Conservation (phyloP, 2,329 filamentous ascomycete species). For the Venturia nashicola region DNA sequence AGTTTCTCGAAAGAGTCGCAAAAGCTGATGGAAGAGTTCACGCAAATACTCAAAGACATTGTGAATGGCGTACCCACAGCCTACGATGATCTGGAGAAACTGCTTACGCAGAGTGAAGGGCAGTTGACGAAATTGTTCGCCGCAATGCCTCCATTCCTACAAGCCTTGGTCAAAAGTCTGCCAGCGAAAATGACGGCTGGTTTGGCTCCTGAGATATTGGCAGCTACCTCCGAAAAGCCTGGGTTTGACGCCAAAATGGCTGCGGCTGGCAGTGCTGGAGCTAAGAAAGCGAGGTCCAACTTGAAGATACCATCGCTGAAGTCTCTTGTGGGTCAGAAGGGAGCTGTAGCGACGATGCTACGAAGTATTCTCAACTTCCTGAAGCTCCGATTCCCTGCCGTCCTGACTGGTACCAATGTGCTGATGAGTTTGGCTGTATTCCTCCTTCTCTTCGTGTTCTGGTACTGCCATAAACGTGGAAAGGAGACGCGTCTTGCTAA, state of each 20-base stretch:
- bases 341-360: conserved; percentile 73
- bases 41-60: conserved; percentile 80
- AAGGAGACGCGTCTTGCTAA: conserved; percentile 68
- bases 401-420: conserved; percentile 75
- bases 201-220: conserved; percentile 71
- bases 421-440: conserved; percentile 83
- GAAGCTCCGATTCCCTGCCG: conserved; percentile 76
- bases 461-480: conserved; percentile 97
- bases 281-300: conserved; percentile 43
- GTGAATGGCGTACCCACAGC: conserved; percentile 88
- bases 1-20: conserved; percentile 74
- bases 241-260: conserved; percentile 33
- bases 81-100: conserved; percentile 71
- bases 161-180: conserved; percentile 75
- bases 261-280: conserved; percentile 11
- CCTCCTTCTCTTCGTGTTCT: conserved; percentile 82
- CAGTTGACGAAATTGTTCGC: conserved; percentile 52
- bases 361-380: conserved; percentile 84
- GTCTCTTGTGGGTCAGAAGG: conserved; percentile 72
- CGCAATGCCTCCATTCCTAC: conserved; percentile 62
- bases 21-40: conserved; percentile 72
- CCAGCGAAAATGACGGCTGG: conserved; percentile 68
- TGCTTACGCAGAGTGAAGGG: conserved; percentile 51
- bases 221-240: conserved; percentile 60
- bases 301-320: conserved; percentile 61